Evolutionary conservation across 2,329 filamentous ascomycete genomes (phyloP).

Genomic region (Capronia americana): DNA sequence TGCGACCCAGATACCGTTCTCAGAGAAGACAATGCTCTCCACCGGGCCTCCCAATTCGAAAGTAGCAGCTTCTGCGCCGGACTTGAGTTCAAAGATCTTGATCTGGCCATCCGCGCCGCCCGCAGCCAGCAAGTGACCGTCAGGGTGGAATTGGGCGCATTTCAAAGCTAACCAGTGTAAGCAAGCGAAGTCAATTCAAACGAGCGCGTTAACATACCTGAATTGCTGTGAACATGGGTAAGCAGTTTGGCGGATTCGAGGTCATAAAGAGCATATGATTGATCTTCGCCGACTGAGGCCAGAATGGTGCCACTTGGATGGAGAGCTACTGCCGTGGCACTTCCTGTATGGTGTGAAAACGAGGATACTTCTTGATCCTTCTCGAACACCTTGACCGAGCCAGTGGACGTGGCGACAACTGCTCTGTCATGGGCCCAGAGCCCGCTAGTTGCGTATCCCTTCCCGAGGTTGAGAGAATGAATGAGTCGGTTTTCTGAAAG

Average conservation of each 20-base stretch:
- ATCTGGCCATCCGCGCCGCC: constrained; percentile 82
- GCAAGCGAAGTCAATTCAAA: neutral
- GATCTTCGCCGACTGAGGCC: constrained; percentile 87
- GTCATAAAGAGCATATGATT: constrained; percentile 91
- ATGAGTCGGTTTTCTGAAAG: constrained; percentile 77
- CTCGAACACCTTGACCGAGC: constrained; percentile 80
- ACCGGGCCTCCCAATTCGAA: constrained; percentile 72
- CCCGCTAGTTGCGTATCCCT: constrained; percentile 71
- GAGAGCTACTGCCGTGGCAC: constrained; percentile 75
- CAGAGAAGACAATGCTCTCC: constrained; percentile 81
- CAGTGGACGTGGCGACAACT: constrained; percentile 75
- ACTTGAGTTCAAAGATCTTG: constrained; percentile 87
- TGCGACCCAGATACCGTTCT: constrained; percentile 96
- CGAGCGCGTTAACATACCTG: constrained; percentile 64
- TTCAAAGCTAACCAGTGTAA: constrained; percentile 65
- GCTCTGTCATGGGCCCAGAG: constrained; percentile 68
- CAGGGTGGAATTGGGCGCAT: constrained; percentile 86
- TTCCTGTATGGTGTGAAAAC: constrained; percentile 81
- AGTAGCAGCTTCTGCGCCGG: constrained; percentile 74
- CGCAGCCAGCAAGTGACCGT: constrained; percentile 90
- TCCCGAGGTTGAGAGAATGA: constrained; percentile 54
- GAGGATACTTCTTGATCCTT: constrained; percentile 69
- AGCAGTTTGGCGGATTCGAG: constrained; percentile 70
- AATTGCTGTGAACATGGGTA: constrained; percentile 79
- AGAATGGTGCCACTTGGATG: constrained; percentile 85